Evolutionary conservation across 345 rosid species (phyloP).

Genomic region (Eucalyptus cladocalyx): DNA sequence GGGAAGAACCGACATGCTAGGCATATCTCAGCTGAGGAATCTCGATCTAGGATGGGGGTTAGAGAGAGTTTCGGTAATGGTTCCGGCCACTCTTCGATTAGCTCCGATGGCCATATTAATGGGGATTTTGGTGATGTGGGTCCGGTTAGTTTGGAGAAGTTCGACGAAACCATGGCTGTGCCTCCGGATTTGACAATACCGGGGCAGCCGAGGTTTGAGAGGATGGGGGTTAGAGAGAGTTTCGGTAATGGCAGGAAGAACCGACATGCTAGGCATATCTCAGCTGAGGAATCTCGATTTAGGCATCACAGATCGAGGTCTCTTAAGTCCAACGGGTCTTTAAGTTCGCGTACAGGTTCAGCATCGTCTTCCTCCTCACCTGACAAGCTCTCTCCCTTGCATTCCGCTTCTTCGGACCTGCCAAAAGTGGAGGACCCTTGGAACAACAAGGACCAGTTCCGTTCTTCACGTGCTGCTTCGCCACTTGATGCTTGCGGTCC

Average conservation of each 20-base stretch:
- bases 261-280: conserved; percentile 40
- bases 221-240: conserved; percentile 21
- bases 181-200: conserved; percentile 16
- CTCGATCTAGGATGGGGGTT: conserved; percentile 11
- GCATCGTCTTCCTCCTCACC: conserved; percentile 17
- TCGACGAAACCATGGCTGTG: conserved; percentile 10
- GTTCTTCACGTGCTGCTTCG: neutral
- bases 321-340: conserved; percentile 24
- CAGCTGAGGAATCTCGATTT: conserved; percentile 51
- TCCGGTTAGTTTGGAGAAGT: conserved; percentile 14
- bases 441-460: conserved; percentile 16
- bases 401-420: conserved; percentile 19
- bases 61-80: neutral
- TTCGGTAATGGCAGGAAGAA: neutral
- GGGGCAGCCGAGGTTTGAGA: conserved; percentile 29
- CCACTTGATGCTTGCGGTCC: neutral
- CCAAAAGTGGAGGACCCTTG: conserved; percentile 17
- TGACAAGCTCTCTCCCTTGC: conserved; percentile 26
- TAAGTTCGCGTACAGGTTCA: conserved; percentile 31
- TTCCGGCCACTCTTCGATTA: conserved; percentile 4
- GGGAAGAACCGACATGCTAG: conserved; percentile 24
- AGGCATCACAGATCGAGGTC: conserved; percentile 27
- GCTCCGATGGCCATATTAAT: conserved; percentile 1
- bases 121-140: conserved; percentile 17
- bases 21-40: conserved; percentile 55